phyloP scores from a whole-genome alignment of 306 rosid species.

The Dryas octopetala region DNA sequence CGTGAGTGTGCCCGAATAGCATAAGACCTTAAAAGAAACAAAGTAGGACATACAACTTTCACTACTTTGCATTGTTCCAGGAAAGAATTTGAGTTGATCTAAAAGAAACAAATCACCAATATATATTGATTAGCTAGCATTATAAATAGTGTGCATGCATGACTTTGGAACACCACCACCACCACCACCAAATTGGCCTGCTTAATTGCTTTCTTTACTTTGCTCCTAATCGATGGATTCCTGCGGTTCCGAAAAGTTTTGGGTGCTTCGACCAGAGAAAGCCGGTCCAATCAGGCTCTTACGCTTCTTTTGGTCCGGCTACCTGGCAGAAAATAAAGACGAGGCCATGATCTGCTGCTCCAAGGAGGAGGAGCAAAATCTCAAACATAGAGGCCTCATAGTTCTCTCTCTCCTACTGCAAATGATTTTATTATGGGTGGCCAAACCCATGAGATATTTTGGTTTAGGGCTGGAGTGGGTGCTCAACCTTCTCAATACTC shows the following conservation, averaged over 20 bases:
- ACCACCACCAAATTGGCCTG: background rate
- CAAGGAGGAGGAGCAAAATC: background rate
- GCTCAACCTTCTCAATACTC: background rate
- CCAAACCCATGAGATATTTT: background rate
- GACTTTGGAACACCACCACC: too few relatives aligned
- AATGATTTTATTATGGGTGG: background rate
- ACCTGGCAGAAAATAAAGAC: background rate
- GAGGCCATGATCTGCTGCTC: background rate
- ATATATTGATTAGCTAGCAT: too few relatives aligned
- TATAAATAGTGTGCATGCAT: too few relatives aligned
- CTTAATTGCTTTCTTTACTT: background rate
- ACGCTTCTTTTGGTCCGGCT: background rate
- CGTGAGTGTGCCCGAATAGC: too few relatives aligned
- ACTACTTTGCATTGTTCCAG: too few relatives aligned
- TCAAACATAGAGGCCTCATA: background rate
- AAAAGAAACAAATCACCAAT: too few relatives aligned
- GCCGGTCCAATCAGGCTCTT: background rate
- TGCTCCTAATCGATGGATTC: conserved; percentile 1
- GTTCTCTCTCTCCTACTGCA: background rate
- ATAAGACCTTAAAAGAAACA: too few relatives aligned
- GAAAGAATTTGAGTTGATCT: too few relatives aligned
- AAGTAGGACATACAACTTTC: too few relatives aligned
- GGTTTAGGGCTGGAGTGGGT: background rate
- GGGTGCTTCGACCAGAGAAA: background rate
- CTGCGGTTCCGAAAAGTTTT: background rate